A percentile compares a stretch with the other conserved stretches of the same genome.
phyloP scores from a whole-genome alignment of 257 asterid species.

The Jacaranda copaia region DNA sequence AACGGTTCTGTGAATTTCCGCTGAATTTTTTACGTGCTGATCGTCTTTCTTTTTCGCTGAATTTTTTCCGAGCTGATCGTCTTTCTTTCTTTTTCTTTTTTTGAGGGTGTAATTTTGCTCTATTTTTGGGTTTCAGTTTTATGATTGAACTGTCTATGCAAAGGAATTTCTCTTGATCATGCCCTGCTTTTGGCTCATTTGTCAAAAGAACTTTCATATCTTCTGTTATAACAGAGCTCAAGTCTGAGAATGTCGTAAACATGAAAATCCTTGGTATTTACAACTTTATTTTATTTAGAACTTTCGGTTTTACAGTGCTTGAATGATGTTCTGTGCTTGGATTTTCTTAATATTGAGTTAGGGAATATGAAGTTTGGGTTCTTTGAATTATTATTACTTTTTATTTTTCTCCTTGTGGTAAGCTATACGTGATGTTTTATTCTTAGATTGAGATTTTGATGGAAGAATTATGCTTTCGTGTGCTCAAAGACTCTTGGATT shows the following conservation, averaged over 20 bases:
- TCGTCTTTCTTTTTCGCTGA: background rate
- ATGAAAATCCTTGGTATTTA: background rate
- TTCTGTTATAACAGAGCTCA: background rate
- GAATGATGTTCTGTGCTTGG: background rate
- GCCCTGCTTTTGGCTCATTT: background rate
- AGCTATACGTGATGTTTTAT: background rate
- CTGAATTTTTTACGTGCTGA: too few species aligned
- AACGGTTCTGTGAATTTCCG: background rate
- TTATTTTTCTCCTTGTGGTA: background rate
- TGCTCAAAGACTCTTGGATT: background rate
- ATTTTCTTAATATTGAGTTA: background rate
- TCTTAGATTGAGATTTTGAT: background rate
- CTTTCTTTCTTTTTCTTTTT: background rate
- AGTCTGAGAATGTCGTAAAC: background rate
- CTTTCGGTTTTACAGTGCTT: background rate
- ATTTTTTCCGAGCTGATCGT: background rate
- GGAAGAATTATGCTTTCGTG: background rate
- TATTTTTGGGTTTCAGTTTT: background rate
- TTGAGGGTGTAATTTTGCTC: background rate
- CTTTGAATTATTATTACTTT: background rate
- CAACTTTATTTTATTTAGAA: background rate
- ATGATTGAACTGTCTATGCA: background rate
- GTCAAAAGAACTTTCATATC: background rate
- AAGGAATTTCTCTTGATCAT: background rate
- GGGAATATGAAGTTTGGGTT: background rate